Base-by-base conservation (phyloP, 225 moss, liverwort and hornwort genomes). In the Thuidium tamariscinum region DNA sequence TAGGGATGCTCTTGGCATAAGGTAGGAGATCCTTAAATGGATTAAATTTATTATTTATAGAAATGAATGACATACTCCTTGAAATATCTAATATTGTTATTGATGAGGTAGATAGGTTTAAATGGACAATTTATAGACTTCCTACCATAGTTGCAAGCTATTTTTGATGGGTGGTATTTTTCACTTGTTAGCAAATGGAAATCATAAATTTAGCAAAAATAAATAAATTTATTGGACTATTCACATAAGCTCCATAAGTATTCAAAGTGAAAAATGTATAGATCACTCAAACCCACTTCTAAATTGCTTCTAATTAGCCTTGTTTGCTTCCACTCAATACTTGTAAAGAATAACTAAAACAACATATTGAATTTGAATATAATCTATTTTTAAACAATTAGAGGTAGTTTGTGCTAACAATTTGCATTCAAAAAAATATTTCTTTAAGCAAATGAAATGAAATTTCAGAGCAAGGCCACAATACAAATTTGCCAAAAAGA, bases 321-420 rank as follows among this genome's bases (percentile, higher is more conserved):
- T 17, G 12, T 63, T 63, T 3, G 17, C 1, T 5, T 36, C 21
- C 1, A 66, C 21, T 66, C 1, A 5, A 19, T 65, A 11, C 11
- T 5, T 36, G 5, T 6, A 19, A 64, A 64, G 34, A 18, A 1
- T 5, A 44, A 44, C 44, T 3, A 34, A 34, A n/a, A 6, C 6
- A 6, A 2, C 36, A 11, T n/a, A 6, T 21, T 66, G 0, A 19
- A 36, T 8, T n/a, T n/a, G 8, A 64, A n/a, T 36, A n/a, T 11
- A 20, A 20, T 36, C 1, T n/a, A 10, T n/a, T 3, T 0, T 2
- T 3, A 65, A n/a, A 10, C 0, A 20, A 20, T 2, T 20, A 0
- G 10, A 36, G 11, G 36, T n/a, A 64, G n/a, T 64, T 0, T 34
- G 3, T 1, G 1, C 0, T 8, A 0, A 16, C 1, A 63, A 4